These are phyloP conservation scores for Colletotrichum theobromicola DNA, from an alignment of 2,329 filamentous ascomycete species.

Conservation along the genomic window DNA sequence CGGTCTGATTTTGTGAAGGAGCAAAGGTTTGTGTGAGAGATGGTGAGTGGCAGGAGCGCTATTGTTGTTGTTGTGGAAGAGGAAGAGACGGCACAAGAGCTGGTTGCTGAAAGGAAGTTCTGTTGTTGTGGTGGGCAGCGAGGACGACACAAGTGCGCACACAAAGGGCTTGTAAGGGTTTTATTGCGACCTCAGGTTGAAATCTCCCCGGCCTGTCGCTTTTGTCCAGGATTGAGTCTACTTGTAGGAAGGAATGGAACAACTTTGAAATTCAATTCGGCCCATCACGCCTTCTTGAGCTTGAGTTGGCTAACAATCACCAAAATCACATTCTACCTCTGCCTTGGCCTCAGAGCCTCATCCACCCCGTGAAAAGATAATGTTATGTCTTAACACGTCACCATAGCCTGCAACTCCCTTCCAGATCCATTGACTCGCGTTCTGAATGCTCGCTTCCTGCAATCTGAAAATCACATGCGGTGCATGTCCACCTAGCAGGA, in stretches of 20 bases:
- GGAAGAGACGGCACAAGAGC: background rate
- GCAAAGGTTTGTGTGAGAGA: background rate
- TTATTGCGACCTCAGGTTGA: background rate
- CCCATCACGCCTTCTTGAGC: background rate
- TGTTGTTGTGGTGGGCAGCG: background rate
- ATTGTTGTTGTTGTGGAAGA: background rate
- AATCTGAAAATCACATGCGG: accelerated
- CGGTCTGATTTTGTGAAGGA: background rate
- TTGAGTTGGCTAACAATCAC: background rate
- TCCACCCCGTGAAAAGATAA: background rate
- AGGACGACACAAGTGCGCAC: background rate
- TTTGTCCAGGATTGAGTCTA: background rate
- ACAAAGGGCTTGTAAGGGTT: background rate
- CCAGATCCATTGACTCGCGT: accelerated
- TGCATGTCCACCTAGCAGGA: background rate
- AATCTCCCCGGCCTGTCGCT: background rate
- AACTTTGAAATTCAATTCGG: background rate
- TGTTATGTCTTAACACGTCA: accelerated
- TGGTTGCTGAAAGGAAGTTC: background rate
- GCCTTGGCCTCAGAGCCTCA: background rate
- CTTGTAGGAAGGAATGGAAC: background rate
- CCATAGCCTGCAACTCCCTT: background rate
- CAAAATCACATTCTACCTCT: background rate
- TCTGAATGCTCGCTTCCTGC: accelerated
- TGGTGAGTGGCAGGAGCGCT: background rate